A percentile compares a stretch with the other conserved stretches of the same genome.
phyloP scores from a whole-genome alignment of 2,329 filamentous ascomycete species.

The Aureobasidium namibiae region DNA sequence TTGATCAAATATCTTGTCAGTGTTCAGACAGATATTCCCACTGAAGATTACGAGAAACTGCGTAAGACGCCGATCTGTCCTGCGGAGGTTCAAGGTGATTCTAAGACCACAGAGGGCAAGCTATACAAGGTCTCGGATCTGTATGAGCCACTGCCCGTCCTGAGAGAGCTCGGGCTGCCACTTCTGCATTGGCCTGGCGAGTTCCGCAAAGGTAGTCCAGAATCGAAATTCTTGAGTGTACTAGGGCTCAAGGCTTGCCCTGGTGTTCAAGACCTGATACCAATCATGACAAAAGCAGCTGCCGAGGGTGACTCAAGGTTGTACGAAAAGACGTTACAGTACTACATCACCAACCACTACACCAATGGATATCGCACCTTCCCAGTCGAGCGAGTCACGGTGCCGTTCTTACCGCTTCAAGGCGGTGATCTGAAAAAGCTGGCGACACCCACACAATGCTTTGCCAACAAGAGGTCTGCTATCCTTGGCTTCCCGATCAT shows the following conservation, averaged over 20 bases:
- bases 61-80: slow-evolving; percentile 74
- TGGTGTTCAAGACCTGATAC: slow-evolving; percentile 62
- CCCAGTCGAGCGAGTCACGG: slow-evolving; percentile 42
- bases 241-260: slow-evolving; percentile 71
- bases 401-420: slow-evolving; percentile 59
- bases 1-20: slow-evolving; percentile 90
- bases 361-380: slow-evolving; percentile 65
- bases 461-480: slow-evolving; percentile 67
- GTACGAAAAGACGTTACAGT: slow-evolving; percentile 64
- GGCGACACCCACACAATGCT: slow-evolving; percentile 68
- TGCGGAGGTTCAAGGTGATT: slow-evolving; percentile 51
- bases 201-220: slow-evolving; percentile 56
- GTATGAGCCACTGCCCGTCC: slow-evolving; percentile 66
- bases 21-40: slow-evolving; percentile 80
- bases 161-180: slow-evolving; percentile 63
- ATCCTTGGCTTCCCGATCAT: slow-evolving; percentile 77
- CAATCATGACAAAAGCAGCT: slow-evolving; percentile 61
- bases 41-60: slow-evolving; percentile 70
- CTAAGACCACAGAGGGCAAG: slow-evolving; percentile 22
- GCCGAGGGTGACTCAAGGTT: slow-evolving; percentile 44
- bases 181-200: slow-evolving; percentile 76
- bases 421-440: slow-evolving; percentile 39
- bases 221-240: slow-evolving; percentile 63
- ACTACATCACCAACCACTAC: slow-evolving; percentile 74
- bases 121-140: slow-evolving; percentile 69